A percentile compares a stretch with the other conserved stretches of the same genome.
Evolutionary conservation across 2,329 filamentous ascomycete species (phyloP).

Genomic region (Colletotrichum sp.): DNA sequence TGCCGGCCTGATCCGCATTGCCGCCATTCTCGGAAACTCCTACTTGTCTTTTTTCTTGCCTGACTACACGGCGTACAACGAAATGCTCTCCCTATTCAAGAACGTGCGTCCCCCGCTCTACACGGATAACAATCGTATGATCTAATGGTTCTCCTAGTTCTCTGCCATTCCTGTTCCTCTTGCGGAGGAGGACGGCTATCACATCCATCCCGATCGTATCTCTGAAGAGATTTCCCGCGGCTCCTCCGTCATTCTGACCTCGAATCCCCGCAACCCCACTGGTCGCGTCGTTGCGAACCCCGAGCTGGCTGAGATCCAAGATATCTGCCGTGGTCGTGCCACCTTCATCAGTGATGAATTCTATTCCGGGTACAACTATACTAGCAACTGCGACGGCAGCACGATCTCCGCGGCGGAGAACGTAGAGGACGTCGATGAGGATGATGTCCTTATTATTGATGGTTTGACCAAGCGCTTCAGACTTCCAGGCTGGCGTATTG

Average conservation of each 20-base stretch:
- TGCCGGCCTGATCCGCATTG: constrained; percentile 92
- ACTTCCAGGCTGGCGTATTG: constrained; percentile 93
- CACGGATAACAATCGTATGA: neutral
- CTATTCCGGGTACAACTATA: constrained; percentile 97
- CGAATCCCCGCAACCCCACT: constrained; percentile 94
- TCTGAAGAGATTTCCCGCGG: constrained; percentile 88
- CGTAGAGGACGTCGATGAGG: constrained; percentile 85
- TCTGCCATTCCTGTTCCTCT: constrained; percentile 87
- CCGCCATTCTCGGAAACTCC: constrained; percentile 89
- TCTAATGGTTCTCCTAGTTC: constrained; percentile 58
- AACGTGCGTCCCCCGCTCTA: constrained; percentile 60
- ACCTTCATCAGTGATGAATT: constrained; percentile 97
- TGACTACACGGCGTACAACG: constrained; percentile 96
- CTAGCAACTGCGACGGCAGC: constrained; percentile 84
- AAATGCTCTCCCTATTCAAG: constrained; percentile 95
- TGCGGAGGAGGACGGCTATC: constrained; percentile 84
- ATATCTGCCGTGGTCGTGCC: constrained; percentile 87
- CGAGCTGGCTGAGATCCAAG: constrained; percentile 88
- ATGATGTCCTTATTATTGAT: constrained; percentile 93
- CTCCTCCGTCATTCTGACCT: constrained; percentile 88
- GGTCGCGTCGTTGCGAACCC: constrained; percentile 86
- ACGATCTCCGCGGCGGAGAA: constrained; percentile 92
- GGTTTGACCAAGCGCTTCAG: constrained; percentile 97
- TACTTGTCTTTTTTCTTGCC: constrained; percentile 95
- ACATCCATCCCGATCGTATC: constrained; percentile 93